These are phyloP conservation scores for Aureobasidium zeae DNA, from an alignment of 2,329 filamentous ascomycete species.

Conservation along the genomic window DNA sequence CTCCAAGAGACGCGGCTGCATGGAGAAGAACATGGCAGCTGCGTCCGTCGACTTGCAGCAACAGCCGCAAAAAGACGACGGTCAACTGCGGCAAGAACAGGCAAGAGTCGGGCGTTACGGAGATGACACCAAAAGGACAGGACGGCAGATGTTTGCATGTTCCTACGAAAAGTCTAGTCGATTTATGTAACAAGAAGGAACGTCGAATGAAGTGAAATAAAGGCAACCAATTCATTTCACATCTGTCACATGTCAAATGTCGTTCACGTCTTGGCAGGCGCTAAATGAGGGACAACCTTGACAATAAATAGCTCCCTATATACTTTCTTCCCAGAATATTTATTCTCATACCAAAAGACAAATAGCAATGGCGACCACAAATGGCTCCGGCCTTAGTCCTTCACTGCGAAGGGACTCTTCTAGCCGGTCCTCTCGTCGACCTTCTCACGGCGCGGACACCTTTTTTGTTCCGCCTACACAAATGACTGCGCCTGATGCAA, in stretches of 20 bases:
- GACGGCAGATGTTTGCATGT: background rate
- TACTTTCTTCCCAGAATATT: too few species aligned
- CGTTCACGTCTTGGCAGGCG: slow-evolving; percentile 4
- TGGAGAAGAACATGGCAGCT: background rate
- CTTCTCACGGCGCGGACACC: slow-evolving; percentile 29
- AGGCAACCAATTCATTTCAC: slow-evolving; percentile 7
- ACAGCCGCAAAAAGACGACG: too few species aligned
- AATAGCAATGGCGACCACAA: slow-evolving; percentile 8
- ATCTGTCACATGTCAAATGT: slow-evolving; percentile 9
- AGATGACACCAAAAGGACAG: slow-evolving; percentile 8
- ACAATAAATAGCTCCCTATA: too few species aligned
- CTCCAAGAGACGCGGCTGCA: background rate
- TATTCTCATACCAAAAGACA: background rate
- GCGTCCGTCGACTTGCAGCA: too few species aligned
- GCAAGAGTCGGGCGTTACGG: slow-evolving; percentile 5
- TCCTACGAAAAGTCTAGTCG: background rate
- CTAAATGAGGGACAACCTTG: too few species aligned
- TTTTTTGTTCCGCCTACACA: background rate
- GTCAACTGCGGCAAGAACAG: too few species aligned
- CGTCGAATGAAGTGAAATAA: too few species aligned
- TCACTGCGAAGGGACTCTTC: slow-evolving; percentile 23
- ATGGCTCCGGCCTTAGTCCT: slow-evolving; percentile 1
- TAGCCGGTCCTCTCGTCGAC: slow-evolving; percentile 36
- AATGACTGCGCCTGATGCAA: slow-evolving; percentile 8
- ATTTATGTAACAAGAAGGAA: too few species aligned